phyloP scores from a whole-genome alignment of 2,329 filamentous ascomycete genomes.

The Bertia moriformis region DNA sequence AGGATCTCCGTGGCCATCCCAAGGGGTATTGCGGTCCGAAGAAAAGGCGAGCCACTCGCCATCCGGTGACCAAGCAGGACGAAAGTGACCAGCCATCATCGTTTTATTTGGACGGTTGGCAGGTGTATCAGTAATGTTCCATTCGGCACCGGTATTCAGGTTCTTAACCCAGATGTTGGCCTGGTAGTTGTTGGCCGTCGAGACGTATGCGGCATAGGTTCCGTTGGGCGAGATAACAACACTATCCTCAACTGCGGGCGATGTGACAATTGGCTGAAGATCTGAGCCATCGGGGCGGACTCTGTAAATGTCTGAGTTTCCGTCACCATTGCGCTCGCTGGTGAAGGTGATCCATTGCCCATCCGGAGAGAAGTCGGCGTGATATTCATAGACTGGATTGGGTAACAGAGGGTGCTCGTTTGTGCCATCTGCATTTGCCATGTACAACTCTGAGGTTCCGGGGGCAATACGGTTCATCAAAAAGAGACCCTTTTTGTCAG shows the following conservation, averaged over 20 bases:
- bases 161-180: slow-evolving; percentile 24
- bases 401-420: not conserved
- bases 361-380: slow-evolving; percentile 4
- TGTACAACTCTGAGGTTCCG: not conserved
- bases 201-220: slow-evolving; percentile 21
- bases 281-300: slow-evolving; percentile 3
- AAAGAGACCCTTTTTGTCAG: not conserved
- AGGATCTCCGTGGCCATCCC: slow-evolving; percentile 22
- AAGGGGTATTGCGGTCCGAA: slow-evolving; percentile 24
- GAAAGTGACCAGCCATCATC: slow-evolving; percentile 18
- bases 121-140: slow-evolving; percentile 19
- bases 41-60: slow-evolving; percentile 23
- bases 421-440: not conserved
- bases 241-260: slow-evolving; percentile 15
- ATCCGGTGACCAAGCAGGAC: slow-evolving; percentile 22
- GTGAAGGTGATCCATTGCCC: slow-evolving; percentile 5
- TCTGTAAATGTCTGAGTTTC: slow-evolving; percentile 5
- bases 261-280: not conserved
- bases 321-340: slow-evolving; percentile 4
- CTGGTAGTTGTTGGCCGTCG: slow-evolving; percentile 16
- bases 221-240: slow-evolving; percentile 20
- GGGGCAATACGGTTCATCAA: not conserved
- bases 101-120: slow-evolving; percentile 7
- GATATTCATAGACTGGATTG: slow-evolving; percentile 4
- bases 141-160: slow-evolving; percentile 12